phyloP scores from a whole-genome alignment of 371 early-diverging fungal genomes.

The Haplosporangium sp. region DNA sequence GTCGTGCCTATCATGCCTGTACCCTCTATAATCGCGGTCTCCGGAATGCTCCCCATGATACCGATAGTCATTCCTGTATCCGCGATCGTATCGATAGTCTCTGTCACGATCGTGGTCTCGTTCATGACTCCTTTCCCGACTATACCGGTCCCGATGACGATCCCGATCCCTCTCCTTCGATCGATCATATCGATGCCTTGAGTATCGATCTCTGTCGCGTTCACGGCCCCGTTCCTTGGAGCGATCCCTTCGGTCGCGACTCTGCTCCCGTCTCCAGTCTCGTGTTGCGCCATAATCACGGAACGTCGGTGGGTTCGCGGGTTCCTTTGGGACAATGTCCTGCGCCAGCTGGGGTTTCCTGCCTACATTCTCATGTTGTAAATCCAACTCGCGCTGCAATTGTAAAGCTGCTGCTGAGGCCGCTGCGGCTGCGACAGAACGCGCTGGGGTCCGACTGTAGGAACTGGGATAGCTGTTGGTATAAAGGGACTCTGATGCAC shows the following conservation, averaged over 20 bases:
- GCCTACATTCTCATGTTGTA: constrained; percentile 43
- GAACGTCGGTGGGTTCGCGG: constrained; percentile 37
- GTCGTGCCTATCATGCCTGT: constrained; percentile 44
- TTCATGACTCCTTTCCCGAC: constrained; percentile 44
- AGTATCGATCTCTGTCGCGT: constrained; percentile 30
- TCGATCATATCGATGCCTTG: constrained; percentile 32
- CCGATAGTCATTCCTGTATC: constrained; percentile 40
- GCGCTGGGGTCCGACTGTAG: constrained; percentile 15
- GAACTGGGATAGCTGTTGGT: constrained; percentile 20
- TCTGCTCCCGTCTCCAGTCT: constrained; percentile 50
- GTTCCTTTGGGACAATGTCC: constrained; percentile 45
- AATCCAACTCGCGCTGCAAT: constrained; percentile 37
- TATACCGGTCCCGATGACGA: constrained; percentile 47
- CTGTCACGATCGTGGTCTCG: constrained; percentile 36
- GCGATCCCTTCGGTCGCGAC: constrained; percentile 47
- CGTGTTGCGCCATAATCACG: constrained; percentile 51
- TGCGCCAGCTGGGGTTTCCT: constrained; percentile 51
- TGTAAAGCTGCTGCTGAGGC: constrained; percentile 47
- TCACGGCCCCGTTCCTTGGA: constrained; percentile 45
- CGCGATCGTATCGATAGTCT: constrained; percentile 34
- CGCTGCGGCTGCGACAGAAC: constrained; percentile 42
- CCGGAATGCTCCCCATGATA: constrained; percentile 28
- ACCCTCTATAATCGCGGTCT: constrained; percentile 39
- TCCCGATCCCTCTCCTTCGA: constrained; percentile 41
- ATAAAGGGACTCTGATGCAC: constrained; percentile 42